Percentiles rank a stretch among this genome's conserved stretches.
These are phyloP conservation scores for Suhomyces bolitotheri DNA, from an alignment of 1,139 yeast genomes.

Conservation along the genomic window DNA sequence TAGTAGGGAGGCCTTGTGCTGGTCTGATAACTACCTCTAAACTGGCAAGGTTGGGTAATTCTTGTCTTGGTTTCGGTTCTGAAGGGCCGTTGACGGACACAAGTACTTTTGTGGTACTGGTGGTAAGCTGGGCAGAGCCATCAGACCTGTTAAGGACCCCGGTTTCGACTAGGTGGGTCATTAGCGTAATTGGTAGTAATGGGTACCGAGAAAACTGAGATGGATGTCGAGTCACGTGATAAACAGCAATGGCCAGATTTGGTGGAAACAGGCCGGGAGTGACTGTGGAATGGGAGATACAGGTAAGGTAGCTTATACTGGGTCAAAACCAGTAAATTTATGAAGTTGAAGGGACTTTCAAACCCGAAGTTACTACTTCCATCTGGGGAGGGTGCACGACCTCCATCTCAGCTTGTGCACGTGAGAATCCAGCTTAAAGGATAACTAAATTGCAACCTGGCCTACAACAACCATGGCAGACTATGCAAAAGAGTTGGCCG, in stretches of 20 bases:
- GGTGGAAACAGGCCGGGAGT: too few species aligned
- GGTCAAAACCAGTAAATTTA: too few species aligned
- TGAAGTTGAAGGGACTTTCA: too few species aligned
- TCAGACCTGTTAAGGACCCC: conserved; percentile 37
- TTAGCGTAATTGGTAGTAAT: background rate
- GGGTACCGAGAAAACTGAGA: background rate
- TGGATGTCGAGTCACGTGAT: background rate
- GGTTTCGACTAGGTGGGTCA: conserved; percentile 13
- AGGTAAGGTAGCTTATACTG: too few species aligned
- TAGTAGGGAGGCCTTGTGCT: conserved; percentile 67
- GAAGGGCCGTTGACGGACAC: conserved; percentile 89
- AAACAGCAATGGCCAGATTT: too few species aligned
- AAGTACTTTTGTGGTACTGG: conserved; percentile 56
- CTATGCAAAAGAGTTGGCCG: conserved; percentile 7
- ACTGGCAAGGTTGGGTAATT: conserved; percentile 75
- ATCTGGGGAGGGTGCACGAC: too few species aligned
- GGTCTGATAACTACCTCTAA: conserved; percentile 84
- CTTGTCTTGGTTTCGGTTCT: conserved; percentile 83
- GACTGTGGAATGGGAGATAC: too few species aligned
- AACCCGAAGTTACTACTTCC: too few species aligned
- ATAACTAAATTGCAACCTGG: too few species aligned
- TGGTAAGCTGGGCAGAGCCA: conserved; percentile 69
- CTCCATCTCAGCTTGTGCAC: too few species aligned
- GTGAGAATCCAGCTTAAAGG: too few species aligned
- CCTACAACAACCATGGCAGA: conserved; percentile 3